phyloP scores from a whole-genome alignment of 2,329 filamentous ascomycete species.

The Penicillium sclerotiorum region DNA sequence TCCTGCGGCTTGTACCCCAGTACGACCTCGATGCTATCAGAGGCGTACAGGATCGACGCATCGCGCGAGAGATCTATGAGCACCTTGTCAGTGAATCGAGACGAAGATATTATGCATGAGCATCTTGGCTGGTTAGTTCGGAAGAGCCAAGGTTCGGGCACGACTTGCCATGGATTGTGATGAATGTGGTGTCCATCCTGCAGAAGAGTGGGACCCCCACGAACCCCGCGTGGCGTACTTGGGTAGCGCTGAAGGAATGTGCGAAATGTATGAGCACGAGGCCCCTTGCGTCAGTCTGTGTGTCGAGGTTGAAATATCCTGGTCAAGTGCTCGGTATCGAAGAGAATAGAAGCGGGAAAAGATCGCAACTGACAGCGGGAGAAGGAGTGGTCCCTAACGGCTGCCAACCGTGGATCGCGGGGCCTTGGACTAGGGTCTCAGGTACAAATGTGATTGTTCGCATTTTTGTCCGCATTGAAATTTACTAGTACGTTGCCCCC shows the following conservation, averaged over 20 bases:
- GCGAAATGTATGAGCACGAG: neutral
- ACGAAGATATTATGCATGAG: neutral
- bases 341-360: conserved; percentile 2
- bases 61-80: conserved; percentile 74
- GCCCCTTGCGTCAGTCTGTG: neutral
- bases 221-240: neutral
- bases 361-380: conserved; percentile 11
- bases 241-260: neutral
- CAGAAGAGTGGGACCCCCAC: conserved; percentile 21
- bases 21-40: conserved; percentile 80
- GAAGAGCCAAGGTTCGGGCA: conserved; percentile 4
- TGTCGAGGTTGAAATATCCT: neutral
- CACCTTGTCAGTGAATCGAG: conserved; percentile 1
- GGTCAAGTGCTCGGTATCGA: neutral
- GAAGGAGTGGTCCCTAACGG: conserved; percentile 13
- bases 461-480: neutral
- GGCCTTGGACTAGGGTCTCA: neutral
- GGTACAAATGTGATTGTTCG: neutral
- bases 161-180: conserved; percentile 80
- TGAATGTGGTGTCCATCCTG: conserved; percentile 81
- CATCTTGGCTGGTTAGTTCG: neutral
- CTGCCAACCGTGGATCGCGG: conserved; percentile 21
- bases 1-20: conserved; percentile 78
- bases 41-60: conserved; percentile 79
- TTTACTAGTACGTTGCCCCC: too few species aligned